phyloP scores from a whole-genome alignment of 2,329 filamentous ascomycete genomes.

The Emericellopsis cladophorae region DNA sequence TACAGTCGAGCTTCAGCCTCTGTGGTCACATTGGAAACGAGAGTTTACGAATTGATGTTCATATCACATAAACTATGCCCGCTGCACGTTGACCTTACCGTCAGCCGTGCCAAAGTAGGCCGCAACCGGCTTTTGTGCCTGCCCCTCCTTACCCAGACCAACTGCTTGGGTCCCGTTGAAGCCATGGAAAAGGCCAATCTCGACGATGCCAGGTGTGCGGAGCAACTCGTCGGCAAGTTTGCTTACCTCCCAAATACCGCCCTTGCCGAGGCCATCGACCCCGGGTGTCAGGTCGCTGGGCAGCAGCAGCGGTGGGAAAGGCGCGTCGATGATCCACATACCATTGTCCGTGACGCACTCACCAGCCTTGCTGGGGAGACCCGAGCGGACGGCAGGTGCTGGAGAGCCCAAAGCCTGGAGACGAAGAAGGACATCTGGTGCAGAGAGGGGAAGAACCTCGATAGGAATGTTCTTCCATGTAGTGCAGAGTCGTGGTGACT shows the following conservation, averaged over 20 bases:
- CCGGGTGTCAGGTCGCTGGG: constrained; percentile 32
- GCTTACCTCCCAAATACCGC: constrained; percentile 68
- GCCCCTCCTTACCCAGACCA: constrained; percentile 38
- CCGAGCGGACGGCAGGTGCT: constrained; percentile 58
- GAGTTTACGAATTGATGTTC: too few relatives aligned
- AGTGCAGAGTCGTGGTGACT: constrained; percentile 60
- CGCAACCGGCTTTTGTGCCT: constrained; percentile 82
- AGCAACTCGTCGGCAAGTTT: constrained; percentile 64
- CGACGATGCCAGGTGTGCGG: constrained; percentile 73
- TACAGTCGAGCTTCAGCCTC: too few relatives aligned
- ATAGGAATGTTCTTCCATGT: constrained; percentile 83
- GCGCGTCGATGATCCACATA: constrained; percentile 81
- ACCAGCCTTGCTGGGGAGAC: constrained; percentile 65
- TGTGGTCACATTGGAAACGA: too few relatives aligned
- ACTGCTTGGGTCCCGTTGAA: constrained; percentile 58
- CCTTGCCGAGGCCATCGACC: constrained; percentile 35
- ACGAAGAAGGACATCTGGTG: constrained; percentile 61
- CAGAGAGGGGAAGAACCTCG: constrained; percentile 80
- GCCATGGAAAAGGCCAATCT: constrained; percentile 84
- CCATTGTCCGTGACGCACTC: constrained; percentile 52
- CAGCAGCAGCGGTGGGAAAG: constrained; percentile 66
- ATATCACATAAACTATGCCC: background rate
- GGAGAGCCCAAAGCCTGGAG: constrained; percentile 62
- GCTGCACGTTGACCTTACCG: constrained; percentile 47
- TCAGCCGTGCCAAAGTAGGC: constrained; percentile 91